Base-by-base conservation (phyloP, 495 filamentous ascomycete genomes). In the Extremus antarcticus region DNA sequence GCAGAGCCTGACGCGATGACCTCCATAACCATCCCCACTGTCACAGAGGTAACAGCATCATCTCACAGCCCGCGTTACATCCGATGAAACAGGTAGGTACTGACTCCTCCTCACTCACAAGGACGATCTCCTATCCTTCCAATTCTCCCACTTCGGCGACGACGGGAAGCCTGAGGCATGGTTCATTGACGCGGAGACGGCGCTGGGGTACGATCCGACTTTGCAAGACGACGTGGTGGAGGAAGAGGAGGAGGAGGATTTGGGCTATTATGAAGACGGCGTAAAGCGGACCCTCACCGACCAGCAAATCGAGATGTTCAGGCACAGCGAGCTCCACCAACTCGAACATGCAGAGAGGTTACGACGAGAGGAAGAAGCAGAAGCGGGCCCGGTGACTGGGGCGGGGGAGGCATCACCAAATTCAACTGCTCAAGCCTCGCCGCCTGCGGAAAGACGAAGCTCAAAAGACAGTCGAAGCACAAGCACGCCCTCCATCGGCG, bases 221-320 rank as follows among this genome's bases (percentile, higher is more conserved):
- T 61, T 74, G 17, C 54, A 68, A 8, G 29, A 13, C 13, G 13
- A 35, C 29, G 29, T 4, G 29, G 29, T 35, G 29, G 59, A 69
- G 7, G 66, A 76, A 3, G 77, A 84, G 19, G 76, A 84, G 19
- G 82, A 87, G 16, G 85, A 92, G 60, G 84, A 74, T 8, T 76
- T 95, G 13, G 94, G 90, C 21, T 92, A 89, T 68, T 98, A 96
- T 64, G 72, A 78, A 4, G 90, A 97, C 60, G 91, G 94, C 15
- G 80, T 82, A 51, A 94, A 94, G 66, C 83, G 94, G 4, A 95
- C 90, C 7, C 72, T 98, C 49, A 97, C 94, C 1, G 87, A 95
- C 66, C 86, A 87, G 53, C 86, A 98, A 70, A 87, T 96, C 43
- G 81, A 76, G 17, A 92, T 95, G 39, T 95, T 97, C 65, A 75